These are phyloP conservation scores for Corymbia calophylla DNA, from an alignment of 441 rosid species.

Conservation along the genomic window DNA sequence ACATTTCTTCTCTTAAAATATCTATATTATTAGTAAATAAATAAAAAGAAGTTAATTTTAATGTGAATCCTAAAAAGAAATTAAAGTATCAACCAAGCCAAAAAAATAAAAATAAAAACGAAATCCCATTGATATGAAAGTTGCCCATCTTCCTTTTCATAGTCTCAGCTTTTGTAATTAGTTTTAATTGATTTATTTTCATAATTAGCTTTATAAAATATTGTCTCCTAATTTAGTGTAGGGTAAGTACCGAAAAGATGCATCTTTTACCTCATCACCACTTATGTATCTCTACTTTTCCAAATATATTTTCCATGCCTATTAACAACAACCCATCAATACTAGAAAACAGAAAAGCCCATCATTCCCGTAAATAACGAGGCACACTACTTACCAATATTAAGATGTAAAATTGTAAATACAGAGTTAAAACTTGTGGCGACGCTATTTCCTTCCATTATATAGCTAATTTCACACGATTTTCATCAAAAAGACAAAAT, in stretches of 20 bases:
- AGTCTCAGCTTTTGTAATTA: not conserved
- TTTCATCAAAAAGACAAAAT: not conserved
- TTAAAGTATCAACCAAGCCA: not conserved
- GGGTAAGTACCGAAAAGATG: not conserved
- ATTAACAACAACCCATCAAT: not conserved
- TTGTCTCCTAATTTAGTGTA: not conserved
- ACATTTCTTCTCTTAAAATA: not conserved
- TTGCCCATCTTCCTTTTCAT: not conserved
- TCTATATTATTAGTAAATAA: not conserved
- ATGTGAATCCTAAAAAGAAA: not conserved
- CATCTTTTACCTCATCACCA: not conserved
- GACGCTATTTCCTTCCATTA: not conserved
- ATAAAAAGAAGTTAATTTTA: not conserved
- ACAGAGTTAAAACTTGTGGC: not conserved
- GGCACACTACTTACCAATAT: not conserved
- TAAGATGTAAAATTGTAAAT: not conserved
- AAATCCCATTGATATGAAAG: not conserved
- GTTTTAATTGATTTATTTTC: not conserved
- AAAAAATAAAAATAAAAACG: not conserved
- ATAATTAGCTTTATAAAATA: not conserved
- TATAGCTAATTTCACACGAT: no score
- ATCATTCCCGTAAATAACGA: not conserved
- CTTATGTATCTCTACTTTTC: not conserved
- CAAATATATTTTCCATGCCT: not conserved
- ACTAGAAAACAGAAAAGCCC: not conserved